Base-by-base conservation (phyloP, 2,329 filamentous ascomycete species). In the Neurospora sp. region DNA sequence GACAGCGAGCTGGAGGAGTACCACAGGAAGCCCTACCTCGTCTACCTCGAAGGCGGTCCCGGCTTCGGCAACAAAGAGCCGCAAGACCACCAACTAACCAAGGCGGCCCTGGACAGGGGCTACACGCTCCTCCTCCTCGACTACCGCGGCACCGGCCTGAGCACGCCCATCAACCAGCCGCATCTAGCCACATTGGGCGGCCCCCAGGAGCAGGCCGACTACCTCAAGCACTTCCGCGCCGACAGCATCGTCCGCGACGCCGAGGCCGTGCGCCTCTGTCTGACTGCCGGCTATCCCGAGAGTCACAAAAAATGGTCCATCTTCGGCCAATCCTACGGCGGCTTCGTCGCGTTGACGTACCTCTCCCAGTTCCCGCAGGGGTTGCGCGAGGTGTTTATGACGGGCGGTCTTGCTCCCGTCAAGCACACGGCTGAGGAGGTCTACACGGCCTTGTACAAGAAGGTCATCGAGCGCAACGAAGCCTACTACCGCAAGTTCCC, bases 281-380 rank as follows among this genome's bases (percentile, higher is more conserved):
- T 98, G 69, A 96, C 91, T 33, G 82, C 84, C 5, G 87, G 89
- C 68, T 91, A 89, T 75, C 89, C 91, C 0, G 82, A 86, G 28
- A 87, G 90, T 67, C 89, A 91, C 77, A 87, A 89, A 78, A 89
- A 90, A 78, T 97, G 94, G 95, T 91, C 89, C 70, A 86, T 96
- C 38, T 90, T 97, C 72, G 95, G 95, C 9, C 95, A 97, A 81
- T 94, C 91, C 17, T 98, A 97, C 79, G 95, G 95, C 46, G 95
- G 95, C 0, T 97, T 97, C 79, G 92, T 93, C 77, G 86, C 85
- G 67, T 84, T 93, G 40, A 95, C 91, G 8, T 98, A 97, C 79
- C 86, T 98, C 17, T 96, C 91, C 2, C 89, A 92, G 78, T 90
- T 87, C 75, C 92, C 93, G 0, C 86, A 93, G 70, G 91, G 91